Percentiles rank a stretch among this genome's conserved stretches.
Conservation (phyloP, 371 early-diverging fungal species). For the Mortierella sp. region DNA sequence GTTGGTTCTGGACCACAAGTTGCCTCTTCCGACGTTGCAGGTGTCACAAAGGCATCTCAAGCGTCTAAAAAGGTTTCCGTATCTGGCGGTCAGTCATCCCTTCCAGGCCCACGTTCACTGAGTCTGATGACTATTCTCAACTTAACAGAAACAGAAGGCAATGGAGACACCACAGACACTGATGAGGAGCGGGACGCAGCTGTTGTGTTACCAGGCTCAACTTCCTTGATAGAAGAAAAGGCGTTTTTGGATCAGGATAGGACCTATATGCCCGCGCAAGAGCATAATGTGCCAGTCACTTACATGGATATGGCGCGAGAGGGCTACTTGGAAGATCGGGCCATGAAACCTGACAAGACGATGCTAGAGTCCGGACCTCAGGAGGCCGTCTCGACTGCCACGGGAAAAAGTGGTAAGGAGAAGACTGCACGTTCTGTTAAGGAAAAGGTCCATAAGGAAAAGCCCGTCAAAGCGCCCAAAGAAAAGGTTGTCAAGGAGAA, state of each 20-base stretch:
- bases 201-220: background rate
- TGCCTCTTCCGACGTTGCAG: background rate
- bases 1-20: conserved; percentile 3
- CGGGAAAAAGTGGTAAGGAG: conserved; percentile 8
- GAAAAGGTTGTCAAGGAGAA: conserved; percentile 29
- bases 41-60: conserved; percentile 1
- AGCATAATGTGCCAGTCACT: background rate
- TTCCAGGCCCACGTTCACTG: conserved; percentile 22
- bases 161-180: conserved; percentile 4
- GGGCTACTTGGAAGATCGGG: background rate
- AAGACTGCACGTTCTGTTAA: conserved; percentile 17
- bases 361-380: too few relatives aligned
- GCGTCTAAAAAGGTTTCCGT: conserved; percentile 1
- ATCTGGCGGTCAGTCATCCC: conserved; percentile 14
- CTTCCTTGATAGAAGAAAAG: background rate
- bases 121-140: conserved; percentile 47
- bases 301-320: background rate
- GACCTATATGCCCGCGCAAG: conserved; percentile 2
- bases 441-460: conserved; percentile 27
- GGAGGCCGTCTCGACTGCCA: too few relatives aligned
- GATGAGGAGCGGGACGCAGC: conserved; percentile 11
- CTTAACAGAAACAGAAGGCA: conserved; percentile 17
- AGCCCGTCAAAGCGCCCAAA: conserved; percentile 14
- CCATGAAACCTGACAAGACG: conserved; percentile 2
- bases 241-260: background rate